A percentile compares a stretch with the other conserved stretches of the same genome.
Conservation (phyloP, 257 asterid species). For the Penstemon newberryi region DNA sequence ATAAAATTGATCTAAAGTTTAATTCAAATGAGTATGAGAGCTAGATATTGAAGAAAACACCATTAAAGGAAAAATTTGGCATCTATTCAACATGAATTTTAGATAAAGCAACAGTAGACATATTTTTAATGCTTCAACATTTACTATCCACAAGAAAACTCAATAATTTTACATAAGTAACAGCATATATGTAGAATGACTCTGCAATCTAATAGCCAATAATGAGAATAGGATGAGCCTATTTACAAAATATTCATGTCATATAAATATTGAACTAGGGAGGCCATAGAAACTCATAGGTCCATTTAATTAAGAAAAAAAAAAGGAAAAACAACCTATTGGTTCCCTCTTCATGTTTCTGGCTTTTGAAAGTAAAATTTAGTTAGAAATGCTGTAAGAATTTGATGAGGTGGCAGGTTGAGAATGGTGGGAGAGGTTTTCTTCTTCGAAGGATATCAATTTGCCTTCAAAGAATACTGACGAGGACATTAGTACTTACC, state of each 20-base stretch:
- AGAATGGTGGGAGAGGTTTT: too few relatives aligned
- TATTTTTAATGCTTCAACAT: not conserved
- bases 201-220: not conserved
- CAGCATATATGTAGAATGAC: not conserved
- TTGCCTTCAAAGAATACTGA: too few relatives aligned
- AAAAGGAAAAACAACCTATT: not conserved
- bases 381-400: too few relatives aligned
- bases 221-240: not conserved
- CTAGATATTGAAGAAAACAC: slow-evolving; percentile 6
- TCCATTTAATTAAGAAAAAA: not conserved
- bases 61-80: not conserved
- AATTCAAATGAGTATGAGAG: slow-evolving; percentile 1
- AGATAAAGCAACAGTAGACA: not conserved
- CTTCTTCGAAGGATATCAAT: too few relatives aligned
- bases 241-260: not conserved
- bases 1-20: slow-evolving; percentile 15
- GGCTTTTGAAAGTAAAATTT: not conserved
- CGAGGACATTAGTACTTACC: too few relatives aligned
- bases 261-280: not conserved
- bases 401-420: too few relatives aligned
- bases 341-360: not conserved
- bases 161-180: not conserved
- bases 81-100: slow-evolving; percentile 12
- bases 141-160: slow-evolving; percentile 5
- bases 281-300: too few relatives aligned